Base-by-base conservation (phyloP, 2,329 filamentous ascomycete species). In the Zasmidium citrigriseum region DNA sequence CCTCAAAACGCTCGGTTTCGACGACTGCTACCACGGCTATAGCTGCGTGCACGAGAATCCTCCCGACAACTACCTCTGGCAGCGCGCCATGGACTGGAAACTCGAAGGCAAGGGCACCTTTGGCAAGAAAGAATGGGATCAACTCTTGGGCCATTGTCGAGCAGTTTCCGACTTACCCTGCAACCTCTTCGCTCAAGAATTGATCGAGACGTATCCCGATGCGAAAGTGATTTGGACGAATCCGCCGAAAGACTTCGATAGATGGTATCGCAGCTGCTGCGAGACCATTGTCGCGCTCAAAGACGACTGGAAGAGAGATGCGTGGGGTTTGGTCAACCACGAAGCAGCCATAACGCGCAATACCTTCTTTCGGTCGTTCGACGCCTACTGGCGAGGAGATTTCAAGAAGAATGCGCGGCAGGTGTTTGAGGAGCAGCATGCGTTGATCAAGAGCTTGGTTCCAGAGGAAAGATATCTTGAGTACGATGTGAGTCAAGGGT, bases 301-400 rank as follows among this genome's bases (percentile, higher is more conserved):
- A 72, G 50, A 52, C 27, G 50, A 52, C 29, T 41, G 25, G 10
- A 52, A 14, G 34, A 52, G 50, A 41, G 50, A 52, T 52, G 50
- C 50, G 18, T 52, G 50, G 29, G 50, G 50, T 1, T 20, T 52
- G 4, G 50, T 52, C 10, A 52, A 52, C 25, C 50, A 52, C 22
- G 50, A 52, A 23, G 29, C 24, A 21, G 29, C 4, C 25, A n/a
- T 52, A n/a, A 52, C 50, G 3, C 22, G 50, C 38, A 18, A 25
- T 21, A 52, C 50, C 18, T 52, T 52, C 29, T 52, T 52, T 18
- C 29, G 50, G 12, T n/a, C 50, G 16, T 52, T 52, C 29, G 50
- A 52, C 27, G 50, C 50, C 11, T 52, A 41, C 29, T 52, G 50
- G 50, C 25, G 50, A 21, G 51, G 22, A 21, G 20, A 46, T 52